Base-by-base conservation (phyloP, 169 alveolate genomes). In the Cystoisospora suis region DNA sequence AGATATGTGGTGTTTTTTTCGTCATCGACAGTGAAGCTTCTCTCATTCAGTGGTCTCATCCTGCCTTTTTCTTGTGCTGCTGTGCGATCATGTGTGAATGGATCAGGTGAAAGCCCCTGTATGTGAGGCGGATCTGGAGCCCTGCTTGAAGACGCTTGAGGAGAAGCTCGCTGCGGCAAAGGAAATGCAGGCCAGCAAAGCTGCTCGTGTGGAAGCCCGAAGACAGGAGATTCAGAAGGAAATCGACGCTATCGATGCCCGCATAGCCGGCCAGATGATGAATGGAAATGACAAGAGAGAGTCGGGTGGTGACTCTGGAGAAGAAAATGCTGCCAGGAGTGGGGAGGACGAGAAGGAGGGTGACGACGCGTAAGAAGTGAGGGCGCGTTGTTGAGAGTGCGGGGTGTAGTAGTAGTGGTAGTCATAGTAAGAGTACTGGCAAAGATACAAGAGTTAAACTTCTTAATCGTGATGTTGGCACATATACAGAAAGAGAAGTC, bases 91-190 rank as follows among this genome's bases (percentile, higher is more conserved):
- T 23, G 23, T 23, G 65, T 53, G 65, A 1, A 27, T 61, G 1
- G 53, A 4, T 3, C 56, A 72, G 83, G 83, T 72, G 3, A 53
- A n/a, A 1, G 83, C 83, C 58, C 83, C 83, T 9, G 83, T 72
- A 17, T 72, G 49, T 34, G 83, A 72, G 27, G 83, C 58, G 27
- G 83, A 72, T 9, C 56, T 72, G 56, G 83, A 72, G 83, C 83
- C 83, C 7, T 72, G 83, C 53, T 17, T 72, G 58, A 72, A 72
- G 83, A 6, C 23, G 6, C 83, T 72, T 46, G 56, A 34, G 83
- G 83, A 72, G 83, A 72, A 72, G 83, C 83, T 72, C 40, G 58
- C 15, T 29, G 83, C 83, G 27, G 83, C 83, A 38, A 34, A 72
- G 83, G 83, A 32, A 53, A 4, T 72, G 23, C 83, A 40, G 47